These are phyloP conservation scores for Turritis glabra DNA, from an alignment of 345 rosid genomes.

Conservation along the genomic window DNA sequence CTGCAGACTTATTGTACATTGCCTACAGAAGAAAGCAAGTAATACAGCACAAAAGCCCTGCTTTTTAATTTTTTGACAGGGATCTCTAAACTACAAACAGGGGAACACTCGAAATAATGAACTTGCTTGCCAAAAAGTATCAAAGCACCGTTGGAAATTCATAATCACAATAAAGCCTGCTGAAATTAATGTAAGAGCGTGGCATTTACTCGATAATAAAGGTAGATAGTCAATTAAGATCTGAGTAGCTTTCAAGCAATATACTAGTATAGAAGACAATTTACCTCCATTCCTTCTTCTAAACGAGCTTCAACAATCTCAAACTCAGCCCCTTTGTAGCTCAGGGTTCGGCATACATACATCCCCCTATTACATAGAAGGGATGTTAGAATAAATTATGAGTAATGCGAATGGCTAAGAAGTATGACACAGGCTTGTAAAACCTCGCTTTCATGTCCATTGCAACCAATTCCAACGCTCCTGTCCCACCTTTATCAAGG, in stretches of 20 bases:
- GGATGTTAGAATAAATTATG: constrained; percentile 22
- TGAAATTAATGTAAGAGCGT: constrained; percentile 11
- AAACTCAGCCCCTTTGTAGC: constrained; percentile 93
- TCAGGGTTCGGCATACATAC: constrained; percentile 98
- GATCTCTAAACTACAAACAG: constrained; percentile 26
- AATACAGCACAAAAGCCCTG: constrained; percentile 18
- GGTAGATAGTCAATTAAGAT: constrained; percentile 2
- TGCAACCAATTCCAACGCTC: constrained; percentile 98
- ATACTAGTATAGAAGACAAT: constrained; percentile 10
- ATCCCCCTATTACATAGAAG: constrained; percentile 72
- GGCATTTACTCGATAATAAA: constrained; percentile 16
- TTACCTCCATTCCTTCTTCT: constrained; percentile 90
- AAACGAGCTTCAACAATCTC: constrained; percentile 93
- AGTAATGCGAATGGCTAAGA: constrained; percentile 4
- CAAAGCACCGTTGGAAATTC: constrained; percentile 9
- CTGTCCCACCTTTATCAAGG: constrained; percentile 97
- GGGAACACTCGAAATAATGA: constrained; percentile 8
- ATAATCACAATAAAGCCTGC: constrained; percentile 25
- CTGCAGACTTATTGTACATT: constrained; percentile 91
- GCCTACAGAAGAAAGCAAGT: constrained; percentile 49
- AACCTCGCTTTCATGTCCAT: constrained; percentile 99
- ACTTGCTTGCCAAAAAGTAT: constrained; percentile 19
- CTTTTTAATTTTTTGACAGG: background rate
- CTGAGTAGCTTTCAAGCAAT: constrained; percentile 8
- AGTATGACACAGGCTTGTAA: constrained; percentile 27